Base-by-base conservation (phyloP, 805 yeast genomes). In the Teunomyces cretensis region DNA sequence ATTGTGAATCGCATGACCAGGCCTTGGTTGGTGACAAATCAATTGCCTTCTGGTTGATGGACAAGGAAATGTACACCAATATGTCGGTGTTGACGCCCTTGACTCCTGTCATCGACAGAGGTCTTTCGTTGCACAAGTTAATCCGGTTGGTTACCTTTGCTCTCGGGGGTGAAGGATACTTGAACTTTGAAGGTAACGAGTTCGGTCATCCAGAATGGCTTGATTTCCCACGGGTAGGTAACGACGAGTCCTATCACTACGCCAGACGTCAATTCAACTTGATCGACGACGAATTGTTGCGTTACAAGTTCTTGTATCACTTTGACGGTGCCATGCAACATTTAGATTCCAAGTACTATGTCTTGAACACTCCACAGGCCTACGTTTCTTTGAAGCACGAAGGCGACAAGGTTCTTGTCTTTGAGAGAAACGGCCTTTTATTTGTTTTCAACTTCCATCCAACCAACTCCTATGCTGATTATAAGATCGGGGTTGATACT, bases 141-240 rank as follows among this genome's bases (percentile, higher is more conserved):
- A 94, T 92, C 50, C 78, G 99, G 52, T 74, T 94, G 44, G 56
- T 91, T 16, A 92, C 98, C 1, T 91, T 88, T 56, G 73, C 91
- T 1, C 73, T 92, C n/a, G 98, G 98, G 39, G 99, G 99, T 45
- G 98, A 92, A 67, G 97, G 96, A 0, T 92, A 92, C 61, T 78
- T 92, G 61, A 92, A 91, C 63, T 92, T 92, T 63, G 97, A 92
- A 73, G 98, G 99, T 46, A 92, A 92, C 60, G 99, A 92, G 68
- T 92, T 94, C 70, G 99, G 99, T 13, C 99, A 92, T 59, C 99
- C 98, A 2, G 99, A 92, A 64, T 92, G 99, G 99, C 78, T 94
- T 42, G 99, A 92, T 66, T 94, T 92, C 76, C 98, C 99, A 11
- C 82, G 97, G 58, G 84, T 53, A 24, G 97, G 96, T 30, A 94